phyloP scores from a whole-genome alignment of 2,329 filamentous ascomycete species.

The Leptosphaerulina australis region DNA sequence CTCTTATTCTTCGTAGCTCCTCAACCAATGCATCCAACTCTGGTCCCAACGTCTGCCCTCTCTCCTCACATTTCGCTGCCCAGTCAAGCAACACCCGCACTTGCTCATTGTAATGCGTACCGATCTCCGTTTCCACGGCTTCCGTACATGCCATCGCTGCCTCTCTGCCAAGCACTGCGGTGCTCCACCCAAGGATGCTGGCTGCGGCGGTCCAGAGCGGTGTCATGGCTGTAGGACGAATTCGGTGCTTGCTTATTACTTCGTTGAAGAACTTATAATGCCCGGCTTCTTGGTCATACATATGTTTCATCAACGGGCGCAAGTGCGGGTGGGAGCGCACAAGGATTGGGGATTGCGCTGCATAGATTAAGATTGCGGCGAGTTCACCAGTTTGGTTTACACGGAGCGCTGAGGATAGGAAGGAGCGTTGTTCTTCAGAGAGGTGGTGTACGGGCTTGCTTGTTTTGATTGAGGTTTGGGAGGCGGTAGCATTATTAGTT shows the following conservation, averaged over 20 bases:
- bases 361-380: constrained; percentile 94
- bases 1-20: constrained; percentile 81
- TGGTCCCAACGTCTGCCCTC: constrained; percentile 78
- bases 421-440: constrained; percentile 40
- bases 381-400: constrained; percentile 98
- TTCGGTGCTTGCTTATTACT: constrained; percentile 81
- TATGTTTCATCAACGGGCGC: constrained; percentile 90
- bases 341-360: constrained; percentile 82
- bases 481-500: constrained; percentile 13
- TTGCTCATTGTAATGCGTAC: constrained; percentile 92
- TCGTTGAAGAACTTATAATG: constrained; percentile 87
- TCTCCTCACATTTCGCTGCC: constrained; percentile 73
- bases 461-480: constrained; percentile 8
- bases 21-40: constrained; percentile 76
- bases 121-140: constrained; percentile 97
- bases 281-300: constrained; percentile 94
- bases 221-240: constrained; percentile 91
- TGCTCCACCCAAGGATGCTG: constrained; percentile 84
- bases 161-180: constrained; percentile 85
- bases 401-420: constrained; percentile 64
- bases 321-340: constrained; percentile 83
- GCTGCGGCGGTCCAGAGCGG: constrained; percentile 86
- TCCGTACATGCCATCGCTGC: constrained; percentile 99
- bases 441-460: constrained; percentile 34
- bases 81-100: constrained; percentile 82